A percentile compares a stretch with the other conserved stretches of the same genome.
phyloP scores from a whole-genome alignment of 2,329 filamentous ascomycete genomes.

The Epichloe glyceriae region DNA sequence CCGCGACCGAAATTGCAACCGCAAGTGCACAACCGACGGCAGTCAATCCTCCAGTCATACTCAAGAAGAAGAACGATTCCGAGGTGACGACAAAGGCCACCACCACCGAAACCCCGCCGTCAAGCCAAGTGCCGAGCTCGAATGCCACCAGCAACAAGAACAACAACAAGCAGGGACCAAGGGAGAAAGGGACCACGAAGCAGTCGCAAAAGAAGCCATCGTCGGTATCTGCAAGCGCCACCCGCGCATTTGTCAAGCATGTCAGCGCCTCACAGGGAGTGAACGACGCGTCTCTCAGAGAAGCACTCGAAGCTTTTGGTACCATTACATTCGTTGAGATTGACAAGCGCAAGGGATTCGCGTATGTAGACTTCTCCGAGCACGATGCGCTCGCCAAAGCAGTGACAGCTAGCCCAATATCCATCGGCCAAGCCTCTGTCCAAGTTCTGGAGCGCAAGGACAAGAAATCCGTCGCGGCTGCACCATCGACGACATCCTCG shows the following conservation, averaged over 20 bases:
- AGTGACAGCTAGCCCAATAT: constrained; percentile 66
- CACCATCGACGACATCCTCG: constrained; percentile 7
- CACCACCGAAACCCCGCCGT: constrained; percentile 7
- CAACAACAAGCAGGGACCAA: constrained; percentile 7
- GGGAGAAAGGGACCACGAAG: constrained; percentile 11
- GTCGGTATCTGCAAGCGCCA: constrained; percentile 29
- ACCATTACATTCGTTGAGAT: constrained; percentile 72
- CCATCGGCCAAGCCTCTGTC: constrained; percentile 73
- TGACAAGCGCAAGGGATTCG: constrained; percentile 88
- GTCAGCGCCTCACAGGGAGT: constrained; percentile 85
- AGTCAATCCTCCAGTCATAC: constrained; percentile 24
- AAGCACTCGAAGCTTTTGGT: constrained; percentile 63
- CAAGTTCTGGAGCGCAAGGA: constrained; percentile 77
- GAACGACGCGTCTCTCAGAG: constrained; percentile 65
- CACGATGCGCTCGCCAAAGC: constrained; percentile 62
- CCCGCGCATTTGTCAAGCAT: constrained; percentile 66
- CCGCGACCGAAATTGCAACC: constrained; percentile 14
- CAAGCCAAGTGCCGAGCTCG: not conserved
- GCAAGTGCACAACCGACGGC: constrained; percentile 14
- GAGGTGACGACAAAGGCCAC: constrained; percentile 12
- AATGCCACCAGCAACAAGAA: constrained; percentile 6
- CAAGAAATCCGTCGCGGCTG: constrained; percentile 24
- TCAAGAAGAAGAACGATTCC: constrained; percentile 28
- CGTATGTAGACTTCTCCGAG: constrained; percentile 79
- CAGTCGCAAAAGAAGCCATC: constrained; percentile 21